Base-by-base conservation (phyloP, 2,329 filamentous ascomycete species). In the Coniella lustricola region DNA sequence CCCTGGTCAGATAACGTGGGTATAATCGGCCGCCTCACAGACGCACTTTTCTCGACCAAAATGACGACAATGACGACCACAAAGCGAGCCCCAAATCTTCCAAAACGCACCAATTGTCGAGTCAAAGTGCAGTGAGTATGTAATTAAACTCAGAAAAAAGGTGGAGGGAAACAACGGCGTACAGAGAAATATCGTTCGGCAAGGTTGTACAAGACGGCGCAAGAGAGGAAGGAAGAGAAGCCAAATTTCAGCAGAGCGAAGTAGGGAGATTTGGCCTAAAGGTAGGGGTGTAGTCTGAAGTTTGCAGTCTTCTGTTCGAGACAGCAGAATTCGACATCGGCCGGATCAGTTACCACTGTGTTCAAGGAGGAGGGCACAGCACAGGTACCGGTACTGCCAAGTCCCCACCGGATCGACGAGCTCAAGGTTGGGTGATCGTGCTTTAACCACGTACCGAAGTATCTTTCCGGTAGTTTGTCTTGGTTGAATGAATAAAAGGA, bases 311-410 rank as follows among this genome's bases (percentile, higher is more conserved):
- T 40, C 33, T 21, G 25, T 5, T 31, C 44, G 43, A 51, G 36
- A 48, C 32, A 37, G 14, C 25, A 29, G 37, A 38, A 32, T 16
- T 35, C 39, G 34, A 29, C 25, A 41, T 45, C 38, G 29, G 46
- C 40, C 44, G 38, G 40, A 49, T 49, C 46, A 46, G 44, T 32
- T 35, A 40, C 17, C 34, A 34, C n/a, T 10, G 25, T 29, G n/a
- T 25, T n/a, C n/a, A n/a, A 33, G 47, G 25, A 20, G 35, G 21
- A 38, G 20, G 40, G 31, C 13, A 18, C 13, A n/a, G 16, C 16
- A 33, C 34, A 53, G 40, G 50, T 53, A 53, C 50, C 44, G 48
- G 50, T 52, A 52, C 50, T 35, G 21, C 7, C 29, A 22, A 38
- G 50, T 49, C 33, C 16, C 44, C 47, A 50, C 48, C 33, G 20